A percentile compares a stretch with the other conserved stretches of the same genome.
Evolutionary conservation across 768 basidiomycete species (phyloP).

Genomic region (Rhizopogon salebrosus): DNA sequence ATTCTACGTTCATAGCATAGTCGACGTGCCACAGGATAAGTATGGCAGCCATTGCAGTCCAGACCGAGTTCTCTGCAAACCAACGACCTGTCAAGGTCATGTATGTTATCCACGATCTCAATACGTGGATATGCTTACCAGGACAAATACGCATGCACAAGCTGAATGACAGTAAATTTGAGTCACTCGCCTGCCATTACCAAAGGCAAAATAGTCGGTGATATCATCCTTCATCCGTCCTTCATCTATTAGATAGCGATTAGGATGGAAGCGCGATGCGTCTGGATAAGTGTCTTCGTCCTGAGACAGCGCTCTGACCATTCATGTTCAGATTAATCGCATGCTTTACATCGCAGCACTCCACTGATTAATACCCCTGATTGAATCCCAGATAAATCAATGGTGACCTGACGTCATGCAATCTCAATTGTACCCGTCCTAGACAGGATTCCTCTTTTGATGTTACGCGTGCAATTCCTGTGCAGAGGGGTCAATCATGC

Average conservation of each 20-base stretch:
- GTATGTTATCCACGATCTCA: background rate
- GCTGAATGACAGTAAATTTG: background rate
- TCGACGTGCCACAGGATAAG: background rate
- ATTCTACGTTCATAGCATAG: background rate
- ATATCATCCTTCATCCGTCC: background rate
- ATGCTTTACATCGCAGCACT: background rate
- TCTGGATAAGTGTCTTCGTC: background rate
- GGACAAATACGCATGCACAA: background rate
- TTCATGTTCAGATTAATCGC: background rate
- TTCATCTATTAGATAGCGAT: background rate
- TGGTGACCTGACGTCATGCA: background rate
- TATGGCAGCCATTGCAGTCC: background rate
- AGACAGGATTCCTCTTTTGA: constrained; percentile 34
- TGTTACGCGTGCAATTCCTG: constrained; percentile 17
- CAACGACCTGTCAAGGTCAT: background rate
- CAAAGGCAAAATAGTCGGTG: background rate
- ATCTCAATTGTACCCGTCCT: constrained; percentile 30
- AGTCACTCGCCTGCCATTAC: background rate
- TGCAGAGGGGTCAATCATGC: background rate
- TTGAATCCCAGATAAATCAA: too few species aligned
- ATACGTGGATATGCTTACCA: background rate
- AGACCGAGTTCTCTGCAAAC: background rate
- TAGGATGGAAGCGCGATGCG: constrained; percentile 3
- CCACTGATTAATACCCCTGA: constrained; percentile 21
- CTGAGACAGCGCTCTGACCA: background rate